Evolutionary conservation across 495 filamentous ascomycete genomes (phyloP), one percentile per base, ranked within the genome.

Genomic region (Aspergillus incahuasiensis): DNA sequence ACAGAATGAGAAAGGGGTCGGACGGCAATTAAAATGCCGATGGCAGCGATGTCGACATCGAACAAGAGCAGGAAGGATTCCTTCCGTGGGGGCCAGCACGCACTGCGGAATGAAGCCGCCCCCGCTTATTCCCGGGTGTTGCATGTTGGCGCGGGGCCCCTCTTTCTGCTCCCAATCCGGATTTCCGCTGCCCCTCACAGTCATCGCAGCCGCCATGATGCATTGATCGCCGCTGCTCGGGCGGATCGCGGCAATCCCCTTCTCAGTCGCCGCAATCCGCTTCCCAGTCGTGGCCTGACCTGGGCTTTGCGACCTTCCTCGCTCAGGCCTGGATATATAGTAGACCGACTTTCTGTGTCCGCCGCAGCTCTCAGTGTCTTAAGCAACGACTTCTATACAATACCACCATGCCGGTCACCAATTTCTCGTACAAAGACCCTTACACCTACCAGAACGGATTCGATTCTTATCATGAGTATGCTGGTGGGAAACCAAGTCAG

Each of bases 361-460:
- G 19, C 47, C 34, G 25, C 28, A 54, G 38, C 25, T 21, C 45
- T 18, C 19, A 38, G 38, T 40, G 5, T 16, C 30, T 28, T 25
- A 24, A 9, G 32, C 12, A 7, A 18, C 16, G 25, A 15, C n/a
- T n/a, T n/a, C n/a, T n/a, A 32, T 7, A 43, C 7, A n/a, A 21
- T 16, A 45, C 41, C 35, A 50, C 24, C 54, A 84, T 83, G 82
- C 82, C 82, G 54, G 72, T 77, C 61, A 83, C 80, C 28, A 65
- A 75, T 5, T 85, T 83, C 72, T 68, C 66, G 21, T 69, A 75
- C 48, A 71, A 72, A 1, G 82, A 85, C 63, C 80, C 77, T 16
- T 84, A 85, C 68, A 62, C 61, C 21, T 85, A 85, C 65, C 75
- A 78, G 62, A 82, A 70, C 58, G 82, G 82, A 48, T 84, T 85